These are phyloP conservation scores for Boletus rubroflammeus DNA, from an alignment of 768 basidiomycete genomes.

Conservation along the genomic window DNA sequence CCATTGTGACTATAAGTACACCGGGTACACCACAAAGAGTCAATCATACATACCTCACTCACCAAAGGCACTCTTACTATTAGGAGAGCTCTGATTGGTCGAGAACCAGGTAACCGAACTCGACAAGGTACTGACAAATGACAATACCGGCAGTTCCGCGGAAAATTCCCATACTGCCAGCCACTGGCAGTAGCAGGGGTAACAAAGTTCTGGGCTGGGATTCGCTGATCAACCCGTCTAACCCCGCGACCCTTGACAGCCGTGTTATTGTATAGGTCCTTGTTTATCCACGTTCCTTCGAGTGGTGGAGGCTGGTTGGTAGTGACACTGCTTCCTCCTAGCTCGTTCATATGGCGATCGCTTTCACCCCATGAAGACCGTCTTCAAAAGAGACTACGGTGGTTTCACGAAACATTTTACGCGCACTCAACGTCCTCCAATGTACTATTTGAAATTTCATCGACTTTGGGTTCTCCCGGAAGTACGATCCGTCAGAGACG, in stretches of 20 bases:
- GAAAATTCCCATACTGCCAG: background rate
- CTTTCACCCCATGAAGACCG: too few species aligned
- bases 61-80: background rate
- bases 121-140: background rate
- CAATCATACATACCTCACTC: background rate
- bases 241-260: background rate
- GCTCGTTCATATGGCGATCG: background rate
- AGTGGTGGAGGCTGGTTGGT: background rate
- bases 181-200: too few species aligned
- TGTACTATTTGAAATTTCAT: conserved; percentile 1
- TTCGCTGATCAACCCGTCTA: background rate
- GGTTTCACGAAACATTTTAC: too few species aligned
- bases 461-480: conserved; percentile 34
- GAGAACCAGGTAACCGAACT: background rate
- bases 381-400: too few species aligned
- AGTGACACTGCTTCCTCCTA: background rate
- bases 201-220: background rate
- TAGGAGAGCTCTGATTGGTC: background rate
- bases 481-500: conserved; percentile 25
- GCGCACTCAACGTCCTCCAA: background rate
- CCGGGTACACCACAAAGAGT: background rate
- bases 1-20: too few species aligned
- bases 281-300: background rate
- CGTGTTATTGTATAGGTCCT: background rate
- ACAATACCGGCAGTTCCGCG: background rate